Evolutionary conservation across 2,329 filamentous ascomycete genomes (phyloP).

Genomic region (Beauveria scarabaeidicola): DNA sequence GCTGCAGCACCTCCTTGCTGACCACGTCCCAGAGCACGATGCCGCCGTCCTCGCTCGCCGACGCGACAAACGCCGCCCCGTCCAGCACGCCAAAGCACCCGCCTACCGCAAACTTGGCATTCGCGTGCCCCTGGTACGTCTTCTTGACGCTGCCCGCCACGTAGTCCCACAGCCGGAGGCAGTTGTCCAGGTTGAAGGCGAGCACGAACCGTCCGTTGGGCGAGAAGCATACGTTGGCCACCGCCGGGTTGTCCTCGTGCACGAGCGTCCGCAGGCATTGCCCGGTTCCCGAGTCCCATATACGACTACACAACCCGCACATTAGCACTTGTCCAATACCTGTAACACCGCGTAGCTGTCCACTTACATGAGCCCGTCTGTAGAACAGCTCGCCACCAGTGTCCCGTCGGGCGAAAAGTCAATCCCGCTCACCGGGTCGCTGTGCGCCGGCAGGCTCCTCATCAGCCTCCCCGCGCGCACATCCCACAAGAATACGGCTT

Average conservation of each 20-base stretch:
- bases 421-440: constrained; percentile 86
- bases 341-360: background rate
- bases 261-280: constrained; percentile 93
- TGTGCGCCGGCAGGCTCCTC: constrained; percentile 86
- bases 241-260: constrained; percentile 89
- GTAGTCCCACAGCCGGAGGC: constrained; percentile 90
- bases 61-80: constrained; percentile 56
- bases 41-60: constrained; percentile 80
- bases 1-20: constrained; percentile 74
- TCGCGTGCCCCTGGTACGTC: constrained; percentile 90
- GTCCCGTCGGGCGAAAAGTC: constrained; percentile 92
- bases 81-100: constrained; percentile 65
- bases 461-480: constrained; percentile 80
- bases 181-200: constrained; percentile 84
- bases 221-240: constrained; percentile 82
- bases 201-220: constrained; percentile 91
- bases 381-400: constrained; percentile 81
- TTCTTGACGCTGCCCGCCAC: constrained; percentile 86
- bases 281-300: constrained; percentile 93
- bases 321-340: background rate
- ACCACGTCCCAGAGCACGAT: constrained; percentile 86
- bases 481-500: constrained; percentile 96
- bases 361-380: constrained; percentile 75
- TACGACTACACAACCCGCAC: constrained; percentile 44
- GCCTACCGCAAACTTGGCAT: constrained; percentile 74